Evolutionary conservation across 108 stramenopile species (phyloP), one percentile per base, ranked within the genome.

Genomic region (Conticribra weissflogii): DNA sequence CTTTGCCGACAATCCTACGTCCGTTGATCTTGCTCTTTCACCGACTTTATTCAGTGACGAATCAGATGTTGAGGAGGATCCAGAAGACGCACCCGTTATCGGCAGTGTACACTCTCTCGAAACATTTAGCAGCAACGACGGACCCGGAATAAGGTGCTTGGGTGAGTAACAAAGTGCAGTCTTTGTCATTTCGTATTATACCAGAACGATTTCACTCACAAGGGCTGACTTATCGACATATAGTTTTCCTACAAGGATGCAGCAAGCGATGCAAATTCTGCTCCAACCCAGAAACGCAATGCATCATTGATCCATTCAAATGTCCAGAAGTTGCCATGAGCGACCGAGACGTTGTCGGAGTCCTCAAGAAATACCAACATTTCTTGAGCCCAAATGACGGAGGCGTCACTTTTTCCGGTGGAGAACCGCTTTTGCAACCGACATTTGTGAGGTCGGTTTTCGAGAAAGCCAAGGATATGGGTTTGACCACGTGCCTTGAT

Each of bases 171-270:
- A 41, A 5, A 41, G n/a, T n/a, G n/a, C n/a, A n/a, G n/a, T n/a
- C n/a, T n/a, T n/a, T n/a, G n/a, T n/a, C n/a, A n/a, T n/a, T n/a
- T n/a, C n/a, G n/a, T n/a, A n/a, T n/a, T n/a, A n/a, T n/a, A n/a
- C n/a, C n/a, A n/a, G n/a, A 45, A 16, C 44, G 16, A 45, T 45
- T 45, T 45, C n/a, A n/a, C n/a, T n/a, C n/a, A n/a, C n/a, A n/a
- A n/a, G n/a, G 44, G 9, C 16, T 45, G 44, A 14, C 44, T 45
- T 22, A 5, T 22, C 3, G 17, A n/a, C 18, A 4, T 2, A 56
- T 72, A 59, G 66, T 88, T 14, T 88, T 88, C 66, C 68, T 88
- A 33, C 87, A 88, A 68, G 87, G 87, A 28, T 88, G 87, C 55
- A 51, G 70, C n/a, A 85, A 84, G 66, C 78, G 82, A 23, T 87